Conservation (phyloP, 768 basidiomycete species). For the Rhizopogon roseolus region DNA sequence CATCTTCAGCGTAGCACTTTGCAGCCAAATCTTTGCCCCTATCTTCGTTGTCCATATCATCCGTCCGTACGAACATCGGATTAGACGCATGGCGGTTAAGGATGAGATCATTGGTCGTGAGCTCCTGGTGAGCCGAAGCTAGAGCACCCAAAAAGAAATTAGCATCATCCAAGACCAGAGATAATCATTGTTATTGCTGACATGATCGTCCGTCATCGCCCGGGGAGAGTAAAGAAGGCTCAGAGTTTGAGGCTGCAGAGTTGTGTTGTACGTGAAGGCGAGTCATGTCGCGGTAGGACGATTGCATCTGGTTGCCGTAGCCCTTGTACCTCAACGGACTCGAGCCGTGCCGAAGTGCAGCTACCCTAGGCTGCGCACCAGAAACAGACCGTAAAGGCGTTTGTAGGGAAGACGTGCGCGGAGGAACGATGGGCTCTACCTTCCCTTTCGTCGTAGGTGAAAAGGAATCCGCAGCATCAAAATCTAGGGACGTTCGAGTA, state of each 20-base stretch:
- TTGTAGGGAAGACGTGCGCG: conserved; percentile 26
- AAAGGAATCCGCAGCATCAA: conserved; percentile 20
- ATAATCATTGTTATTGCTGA: conserved; percentile 28
- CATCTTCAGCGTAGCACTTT: conserved; percentile 84
- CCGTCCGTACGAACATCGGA: conserved; percentile 33
- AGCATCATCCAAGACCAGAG: conserved; percentile 11
- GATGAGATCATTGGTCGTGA: conserved; percentile 46
- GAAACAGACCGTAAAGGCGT: conserved; percentile 27
- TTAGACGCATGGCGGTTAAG: conserved; percentile 41
- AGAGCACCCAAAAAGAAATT: conserved; percentile 8
- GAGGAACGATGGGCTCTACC: conserved; percentile 25
- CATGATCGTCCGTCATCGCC: conserved; percentile 46
- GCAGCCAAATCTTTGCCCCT: conserved; percentile 70
- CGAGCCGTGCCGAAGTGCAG: conserved; percentile 31
- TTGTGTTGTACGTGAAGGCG: conserved; percentile 63
- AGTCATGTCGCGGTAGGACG: conserved; percentile 33
- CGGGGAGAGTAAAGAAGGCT: conserved; percentile 67
- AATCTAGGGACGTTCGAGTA: conserved; percentile 18
- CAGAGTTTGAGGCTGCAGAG: conserved; percentile 72
- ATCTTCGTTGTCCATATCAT: conserved; percentile 56
- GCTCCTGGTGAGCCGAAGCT: conserved; percentile 42
- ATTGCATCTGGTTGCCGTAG: conserved; percentile 29
- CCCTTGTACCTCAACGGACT: conserved; percentile 42
- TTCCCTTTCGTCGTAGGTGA: conserved; percentile 46
- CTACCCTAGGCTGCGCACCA: conserved; percentile 28